These are phyloP conservation scores for Jaltomata sinuosa DNA, from an alignment of 257 asterid genomes.

Conservation along the genomic window DNA sequence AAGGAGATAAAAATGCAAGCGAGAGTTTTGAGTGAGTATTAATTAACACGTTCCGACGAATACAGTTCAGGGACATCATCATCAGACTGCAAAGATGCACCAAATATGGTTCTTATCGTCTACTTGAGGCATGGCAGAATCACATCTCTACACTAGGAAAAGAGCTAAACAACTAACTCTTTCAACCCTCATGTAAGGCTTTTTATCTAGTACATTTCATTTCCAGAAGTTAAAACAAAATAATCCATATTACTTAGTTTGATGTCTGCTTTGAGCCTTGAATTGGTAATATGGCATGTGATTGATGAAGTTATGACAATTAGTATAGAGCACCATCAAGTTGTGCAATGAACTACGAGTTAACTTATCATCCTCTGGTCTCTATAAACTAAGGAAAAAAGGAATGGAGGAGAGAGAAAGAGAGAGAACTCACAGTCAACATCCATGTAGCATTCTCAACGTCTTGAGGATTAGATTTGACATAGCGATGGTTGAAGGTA, in stretches of 20 bases:
- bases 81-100: neutral
- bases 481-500: conserved; percentile 39
- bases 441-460: conserved; percentile 36
- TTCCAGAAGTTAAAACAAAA: neutral
- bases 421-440: conserved; percentile 25
- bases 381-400: neutral
- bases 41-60: neutral
- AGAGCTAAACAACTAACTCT: neutral
- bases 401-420: neutral
- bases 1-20: neutral
- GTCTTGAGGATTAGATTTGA: conserved; percentile 29
- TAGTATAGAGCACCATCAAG: neutral
- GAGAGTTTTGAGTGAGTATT: neutral
- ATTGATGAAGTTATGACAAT: neutral
- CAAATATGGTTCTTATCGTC: neutral
- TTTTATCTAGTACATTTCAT: neutral
- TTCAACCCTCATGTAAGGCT: neutral
- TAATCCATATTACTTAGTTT: neutral
- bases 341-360: neutral
- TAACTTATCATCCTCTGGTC: neutral
- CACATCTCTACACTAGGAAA: neutral
- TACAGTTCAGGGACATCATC: neutral
- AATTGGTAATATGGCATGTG: neutral
- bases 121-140: neutral
- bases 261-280: neutral